phyloP scores from a whole-genome alignment of 2,329 filamentous ascomycete genomes.

The Colletotrichum trifolii region DNA sequence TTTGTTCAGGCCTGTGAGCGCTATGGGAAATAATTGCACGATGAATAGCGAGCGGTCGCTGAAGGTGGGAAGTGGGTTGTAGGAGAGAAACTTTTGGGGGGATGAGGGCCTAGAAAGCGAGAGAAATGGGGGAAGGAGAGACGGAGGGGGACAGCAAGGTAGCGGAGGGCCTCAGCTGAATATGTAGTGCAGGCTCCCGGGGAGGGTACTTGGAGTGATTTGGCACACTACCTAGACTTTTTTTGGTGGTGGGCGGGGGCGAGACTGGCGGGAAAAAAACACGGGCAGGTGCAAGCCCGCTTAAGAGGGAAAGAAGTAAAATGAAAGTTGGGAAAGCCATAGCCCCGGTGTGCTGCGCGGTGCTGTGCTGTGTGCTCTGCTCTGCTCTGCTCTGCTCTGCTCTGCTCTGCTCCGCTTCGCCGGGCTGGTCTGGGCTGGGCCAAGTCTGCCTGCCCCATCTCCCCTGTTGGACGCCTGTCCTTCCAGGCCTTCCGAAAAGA shows the following conservation, averaged over 20 bases:
- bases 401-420: too few species aligned
- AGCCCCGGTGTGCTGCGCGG: neutral
- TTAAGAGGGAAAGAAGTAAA: neutral
- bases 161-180: slow-evolving; percentile 34
- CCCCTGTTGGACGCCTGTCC: too few species aligned
- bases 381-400: too few species aligned
- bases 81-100: slow-evolving; percentile 39
- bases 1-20: slow-evolving; percentile 22
- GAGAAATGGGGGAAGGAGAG: slow-evolving; percentile 37
- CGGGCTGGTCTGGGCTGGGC: too few species aligned
- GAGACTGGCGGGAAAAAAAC: slow-evolving; percentile 40
- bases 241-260: slow-evolving; percentile 38
- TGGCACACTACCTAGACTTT: slow-evolving; percentile 8
- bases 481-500: slow-evolving; percentile 19
- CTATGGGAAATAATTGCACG: slow-evolving; percentile 30
- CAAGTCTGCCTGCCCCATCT: too few species aligned
- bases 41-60: slow-evolving; percentile 14
- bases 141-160: slow-evolving; percentile 41
- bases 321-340: slow-evolving; percentile 17
- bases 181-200: slow-evolving; percentile 34
- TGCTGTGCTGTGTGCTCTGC: too few species aligned
- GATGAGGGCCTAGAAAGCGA: slow-evolving; percentile 27
- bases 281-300: slow-evolving; percentile 46
- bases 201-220: slow-evolving; percentile 36
- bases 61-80: slow-evolving; percentile 40